Evolutionary conservation across 2,329 filamentous ascomycete species (phyloP).

Genomic region (Apiospora rasikravindrae): DNA sequence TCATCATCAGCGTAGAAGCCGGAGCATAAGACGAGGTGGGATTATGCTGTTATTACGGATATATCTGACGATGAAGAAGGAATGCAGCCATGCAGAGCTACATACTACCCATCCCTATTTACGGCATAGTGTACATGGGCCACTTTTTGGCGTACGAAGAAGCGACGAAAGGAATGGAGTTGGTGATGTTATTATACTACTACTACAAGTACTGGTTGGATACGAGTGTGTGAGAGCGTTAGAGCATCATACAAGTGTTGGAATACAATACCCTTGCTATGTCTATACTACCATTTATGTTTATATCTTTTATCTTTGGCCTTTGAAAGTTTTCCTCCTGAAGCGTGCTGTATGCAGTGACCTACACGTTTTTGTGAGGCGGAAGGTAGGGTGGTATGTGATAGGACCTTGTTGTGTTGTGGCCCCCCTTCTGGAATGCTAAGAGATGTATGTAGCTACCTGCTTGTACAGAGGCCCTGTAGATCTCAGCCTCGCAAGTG

Average conservation of each 20-base stretch:
- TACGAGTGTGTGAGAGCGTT: not conserved
- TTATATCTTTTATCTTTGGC: not conserved
- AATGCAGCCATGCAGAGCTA: not conserved
- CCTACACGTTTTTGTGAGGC: not conserved
- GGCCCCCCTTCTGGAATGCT: no score
- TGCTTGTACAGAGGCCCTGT: no score
- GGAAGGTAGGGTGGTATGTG: no score
- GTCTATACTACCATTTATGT: not conserved
- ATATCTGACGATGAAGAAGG: not conserved
- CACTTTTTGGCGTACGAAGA: not conserved
- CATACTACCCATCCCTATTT: not conserved
- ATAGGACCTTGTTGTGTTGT: no score
- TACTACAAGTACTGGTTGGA: not conserved
- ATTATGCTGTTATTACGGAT: not conserved
- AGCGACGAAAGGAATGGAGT: slow-evolving; percentile 1
- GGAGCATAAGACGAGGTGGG: not conserved
- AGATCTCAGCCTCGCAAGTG: not conserved
- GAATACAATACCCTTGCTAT: slow-evolving; percentile 21
- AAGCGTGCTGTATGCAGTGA: not conserved
- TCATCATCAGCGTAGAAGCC: not conserved
- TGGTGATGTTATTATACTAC: slow-evolving; percentile 2
- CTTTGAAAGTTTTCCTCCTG: not conserved
- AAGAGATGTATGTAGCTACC: no score
- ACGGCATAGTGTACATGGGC: not conserved
- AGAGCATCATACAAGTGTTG: slow-evolving; percentile 19